Evolutionary conservation across 2,329 filamentous ascomycete species (phyloP).

Genomic region (Scopulariopsis brevicaulis): DNA sequence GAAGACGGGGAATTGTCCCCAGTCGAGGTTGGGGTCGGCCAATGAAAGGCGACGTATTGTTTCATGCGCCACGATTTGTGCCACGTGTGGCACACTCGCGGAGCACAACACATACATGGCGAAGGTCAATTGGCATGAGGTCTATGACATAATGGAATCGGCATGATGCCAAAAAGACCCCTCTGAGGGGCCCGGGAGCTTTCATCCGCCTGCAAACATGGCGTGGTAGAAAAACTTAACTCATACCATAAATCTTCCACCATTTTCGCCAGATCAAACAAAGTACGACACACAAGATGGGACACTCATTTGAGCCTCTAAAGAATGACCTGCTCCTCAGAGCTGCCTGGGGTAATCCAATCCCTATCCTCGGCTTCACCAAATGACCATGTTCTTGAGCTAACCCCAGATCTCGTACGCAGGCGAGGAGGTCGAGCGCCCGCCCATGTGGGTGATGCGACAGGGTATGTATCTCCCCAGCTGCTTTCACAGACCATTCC

Average conservation of each 20-base stretch:
- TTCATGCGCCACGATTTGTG: background rate
- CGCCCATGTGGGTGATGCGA: conserved; percentile 98
- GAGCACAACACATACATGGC: background rate
- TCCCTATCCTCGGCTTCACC: background rate
- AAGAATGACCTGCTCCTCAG: conserved; percentile 89
- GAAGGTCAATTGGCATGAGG: background rate
- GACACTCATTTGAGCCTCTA: conserved; percentile 65
- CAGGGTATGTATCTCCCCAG: conserved; percentile 52
- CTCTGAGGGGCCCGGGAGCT: conserved; percentile 2
- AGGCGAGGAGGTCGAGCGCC: conserved; percentile 86
- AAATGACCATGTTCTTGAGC: background rate
- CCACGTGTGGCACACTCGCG: background rate
- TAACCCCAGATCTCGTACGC: background rate
- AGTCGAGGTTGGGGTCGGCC: background rate
- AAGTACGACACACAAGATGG: conserved; percentile 38
- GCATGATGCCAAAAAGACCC: background rate
- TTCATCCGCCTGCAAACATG: conserved; percentile 3
- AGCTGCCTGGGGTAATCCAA: conserved; percentile 66
- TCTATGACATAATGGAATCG: background rate
- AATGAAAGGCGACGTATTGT: background rate
- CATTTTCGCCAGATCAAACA: background rate
- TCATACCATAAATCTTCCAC: background rate
- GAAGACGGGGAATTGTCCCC: background rate
- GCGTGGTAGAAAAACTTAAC: conserved; percentile 5
- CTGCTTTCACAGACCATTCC: background rate